Conservation (phyloP, 106 monocot species). For the Platanthera guangdongensis region DNA sequence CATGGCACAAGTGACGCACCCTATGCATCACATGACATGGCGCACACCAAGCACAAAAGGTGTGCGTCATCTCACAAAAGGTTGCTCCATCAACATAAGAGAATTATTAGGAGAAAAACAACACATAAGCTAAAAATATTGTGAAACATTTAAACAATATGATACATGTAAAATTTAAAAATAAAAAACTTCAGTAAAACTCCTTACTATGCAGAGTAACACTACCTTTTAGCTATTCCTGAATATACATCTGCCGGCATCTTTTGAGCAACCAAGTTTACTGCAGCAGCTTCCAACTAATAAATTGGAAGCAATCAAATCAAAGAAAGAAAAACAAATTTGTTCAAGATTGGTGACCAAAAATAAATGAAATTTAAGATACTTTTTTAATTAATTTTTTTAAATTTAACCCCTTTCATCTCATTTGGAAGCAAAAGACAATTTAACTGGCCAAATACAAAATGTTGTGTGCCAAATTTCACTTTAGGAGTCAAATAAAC, state of each 20-base stretch:
- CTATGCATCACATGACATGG: too few relatives aligned
- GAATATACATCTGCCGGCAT: constrained; percentile 86
- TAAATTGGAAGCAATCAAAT: background rate
- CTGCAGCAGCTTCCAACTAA: constrained; percentile 80
- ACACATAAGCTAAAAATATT: background rate
- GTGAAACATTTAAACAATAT: background rate
- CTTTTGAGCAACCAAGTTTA: constrained; percentile 71
- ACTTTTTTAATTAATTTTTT: too few relatives aligned
- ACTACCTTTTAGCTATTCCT: constrained; percentile 71
- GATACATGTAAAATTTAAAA: background rate
- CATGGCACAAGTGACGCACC: too few relatives aligned
- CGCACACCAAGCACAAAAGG: too few relatives aligned
- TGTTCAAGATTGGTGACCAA: background rate
- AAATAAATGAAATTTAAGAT: too few relatives aligned
- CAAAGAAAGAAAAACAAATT: background rate
- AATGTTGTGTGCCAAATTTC: too few relatives aligned
- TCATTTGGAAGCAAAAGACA: too few relatives aligned
- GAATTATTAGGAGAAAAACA: background rate
- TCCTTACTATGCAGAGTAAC: background rate
- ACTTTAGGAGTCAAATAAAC: too few relatives aligned
- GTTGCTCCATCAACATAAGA: too few relatives aligned
- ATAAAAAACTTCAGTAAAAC: background rate
- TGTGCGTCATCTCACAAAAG: too few relatives aligned
- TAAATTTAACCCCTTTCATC: too few relatives aligned
- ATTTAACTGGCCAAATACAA: too few relatives aligned